Evolutionary conservation across 164 flowering plant species (phyloP).

Genomic region (Houttuynia cordata): DNA sequence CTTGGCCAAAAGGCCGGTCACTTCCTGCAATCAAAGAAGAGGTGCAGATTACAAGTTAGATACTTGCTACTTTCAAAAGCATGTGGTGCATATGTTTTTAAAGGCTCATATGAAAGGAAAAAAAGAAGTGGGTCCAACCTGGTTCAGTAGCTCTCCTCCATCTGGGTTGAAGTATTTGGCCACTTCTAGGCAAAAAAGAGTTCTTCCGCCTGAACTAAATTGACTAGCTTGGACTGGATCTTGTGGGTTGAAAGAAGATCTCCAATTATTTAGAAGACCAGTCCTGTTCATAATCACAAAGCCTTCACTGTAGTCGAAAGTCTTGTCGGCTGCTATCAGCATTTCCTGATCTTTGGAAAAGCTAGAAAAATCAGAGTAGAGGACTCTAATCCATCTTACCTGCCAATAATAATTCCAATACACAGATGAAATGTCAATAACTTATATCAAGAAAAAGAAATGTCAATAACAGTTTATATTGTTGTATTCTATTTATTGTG

Average conservation of each 20-base stretch:
- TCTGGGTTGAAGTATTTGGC: conserved; percentile 59
- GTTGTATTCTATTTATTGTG: background rate
- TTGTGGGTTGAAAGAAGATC: conserved; percentile 62
- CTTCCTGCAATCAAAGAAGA: conserved; percentile 34
- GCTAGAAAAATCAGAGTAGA: conserved; percentile 55
- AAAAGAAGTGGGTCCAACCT: conserved; percentile 48
- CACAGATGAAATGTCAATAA: background rate
- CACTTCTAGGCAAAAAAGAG: conserved; percentile 73
- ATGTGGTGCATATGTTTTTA: conserved; percentile 1
- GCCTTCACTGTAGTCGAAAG: conserved; percentile 89
- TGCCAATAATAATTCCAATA: no score
- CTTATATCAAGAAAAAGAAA: no score
- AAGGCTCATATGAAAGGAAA: no score
- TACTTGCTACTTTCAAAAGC: background rate
- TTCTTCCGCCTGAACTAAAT: conserved; percentile 61
- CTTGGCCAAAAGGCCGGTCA: conserved; percentile 38
- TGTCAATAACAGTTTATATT: background rate
- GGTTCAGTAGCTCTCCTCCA: conserved; percentile 23
- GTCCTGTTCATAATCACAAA: conserved; percentile 74
- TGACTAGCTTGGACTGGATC: conserved; percentile 61
- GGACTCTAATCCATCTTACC: conserved; percentile 87
- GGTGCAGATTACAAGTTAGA: conserved; percentile 3
- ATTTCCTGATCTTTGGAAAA: conserved; percentile 76
- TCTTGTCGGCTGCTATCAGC: conserved; percentile 38
- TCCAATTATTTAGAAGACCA: conserved; percentile 73